Percentiles rank a stretch among this genome's conserved stretches.
phyloP scores from a whole-genome alignment of 2,329 filamentous ascomycete genomes.

The Orbilia blumenaviensis region DNA sequence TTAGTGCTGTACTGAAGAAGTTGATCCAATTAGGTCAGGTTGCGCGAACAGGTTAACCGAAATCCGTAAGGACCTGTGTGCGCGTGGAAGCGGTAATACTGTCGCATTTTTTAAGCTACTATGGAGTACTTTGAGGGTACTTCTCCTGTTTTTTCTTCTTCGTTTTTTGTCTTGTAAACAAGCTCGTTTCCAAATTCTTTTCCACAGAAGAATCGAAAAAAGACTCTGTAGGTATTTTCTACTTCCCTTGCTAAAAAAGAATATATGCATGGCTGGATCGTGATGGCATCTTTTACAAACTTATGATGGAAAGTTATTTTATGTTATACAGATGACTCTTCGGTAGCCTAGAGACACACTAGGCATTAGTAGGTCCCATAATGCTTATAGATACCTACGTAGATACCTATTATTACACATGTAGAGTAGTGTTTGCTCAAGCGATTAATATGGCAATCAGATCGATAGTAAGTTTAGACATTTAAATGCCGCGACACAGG shows the following conservation, averaged over 20 bases:
- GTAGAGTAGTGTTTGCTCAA: too few relatives aligned
- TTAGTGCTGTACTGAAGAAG: conserved; percentile 38
- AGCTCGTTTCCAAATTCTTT: background rate
- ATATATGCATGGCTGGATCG: conserved; percentile 11
- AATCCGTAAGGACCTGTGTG: background rate
- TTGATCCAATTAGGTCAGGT: conserved; percentile 45
- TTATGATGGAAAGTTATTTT: background rate
- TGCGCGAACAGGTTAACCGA: conserved; percentile 3
- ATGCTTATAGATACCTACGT: too few relatives aligned
- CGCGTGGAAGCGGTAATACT: conserved; percentile 23
- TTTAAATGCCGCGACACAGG: too few relatives aligned
- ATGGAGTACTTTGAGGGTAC: conserved; percentile 7
- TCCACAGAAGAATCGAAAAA: conserved; percentile 22
- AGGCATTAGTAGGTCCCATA: too few relatives aligned
- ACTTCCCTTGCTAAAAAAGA: background rate
- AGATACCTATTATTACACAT: too few relatives aligned
- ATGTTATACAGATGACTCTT: background rate
- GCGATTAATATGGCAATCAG: too few relatives aligned
- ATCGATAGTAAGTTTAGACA: too few relatives aligned
- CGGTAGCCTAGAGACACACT: too few relatives aligned
- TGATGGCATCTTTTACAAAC: background rate
- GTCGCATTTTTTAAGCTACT: background rate
- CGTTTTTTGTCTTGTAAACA: background rate
- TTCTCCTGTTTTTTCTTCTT: background rate
- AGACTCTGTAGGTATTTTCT: background rate